Conservation (phyloP, 192 early-diverging fungal genomes). For the Chytriomyces sp. region DNA sequence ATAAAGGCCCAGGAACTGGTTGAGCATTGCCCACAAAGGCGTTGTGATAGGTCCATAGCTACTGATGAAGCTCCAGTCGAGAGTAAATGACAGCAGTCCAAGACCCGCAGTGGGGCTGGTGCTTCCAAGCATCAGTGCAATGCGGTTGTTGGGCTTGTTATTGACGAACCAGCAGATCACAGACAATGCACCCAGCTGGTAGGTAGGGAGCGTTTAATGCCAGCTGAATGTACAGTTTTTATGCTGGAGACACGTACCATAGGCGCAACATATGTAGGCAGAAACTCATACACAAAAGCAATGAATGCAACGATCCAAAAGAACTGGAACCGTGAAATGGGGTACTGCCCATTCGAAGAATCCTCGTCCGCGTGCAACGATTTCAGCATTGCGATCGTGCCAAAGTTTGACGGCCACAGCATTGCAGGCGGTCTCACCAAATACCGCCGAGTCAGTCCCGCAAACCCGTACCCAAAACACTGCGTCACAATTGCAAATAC, state of each 20-base stretch:
- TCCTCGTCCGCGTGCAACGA: conserved; percentile 70
- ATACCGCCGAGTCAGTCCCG: conserved; percentile 74
- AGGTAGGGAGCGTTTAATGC: neutral
- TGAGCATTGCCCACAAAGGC: conserved; percentile 24
- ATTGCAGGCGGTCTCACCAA: conserved; percentile 85
- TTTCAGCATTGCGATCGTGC: conserved; percentile 78
- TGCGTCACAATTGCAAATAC: conserved; percentile 69
- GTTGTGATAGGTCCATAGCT: conserved; percentile 25
- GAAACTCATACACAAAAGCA: conserved; percentile 24
- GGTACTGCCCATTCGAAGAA: conserved; percentile 60
- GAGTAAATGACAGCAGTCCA: conserved; percentile 2
- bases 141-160: neutral
- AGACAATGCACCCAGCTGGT: conserved; percentile 22
- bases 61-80: conserved; percentile 6
- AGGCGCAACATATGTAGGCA: conserved; percentile 34
- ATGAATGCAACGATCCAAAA: conserved; percentile 42
- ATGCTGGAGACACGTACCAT: neutral
- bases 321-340: conserved; percentile 40
- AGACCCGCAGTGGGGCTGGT: conserved; percentile 6
- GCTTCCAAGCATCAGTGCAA: conserved; percentile 21
- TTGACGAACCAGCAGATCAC: conserved; percentile 31
- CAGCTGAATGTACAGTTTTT: neutral
- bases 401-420: conserved; percentile 78
- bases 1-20: conserved; percentile 4
- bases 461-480: conserved; percentile 70